These are phyloP conservation scores for Coemansia sp. DNA, from an alignment of 371 early-diverging fungal species.

Conservation along the genomic window DNA sequence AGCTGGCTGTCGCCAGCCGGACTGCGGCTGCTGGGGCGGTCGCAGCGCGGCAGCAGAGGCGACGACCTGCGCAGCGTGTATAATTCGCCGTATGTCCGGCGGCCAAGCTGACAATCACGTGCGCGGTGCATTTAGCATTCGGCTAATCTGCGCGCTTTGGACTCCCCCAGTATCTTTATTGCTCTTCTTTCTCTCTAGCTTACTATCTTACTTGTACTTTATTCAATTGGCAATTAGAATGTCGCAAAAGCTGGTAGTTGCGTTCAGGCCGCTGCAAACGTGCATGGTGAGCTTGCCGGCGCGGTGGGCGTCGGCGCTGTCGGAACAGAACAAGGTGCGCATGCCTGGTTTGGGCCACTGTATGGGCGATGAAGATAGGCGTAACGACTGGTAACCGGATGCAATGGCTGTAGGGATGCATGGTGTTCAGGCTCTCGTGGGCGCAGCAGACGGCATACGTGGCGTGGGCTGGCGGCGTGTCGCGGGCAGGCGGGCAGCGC, in stretches of 20 bases:
- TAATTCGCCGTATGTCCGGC: slow-evolving; percentile 39
- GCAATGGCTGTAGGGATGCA: slow-evolving; percentile 13
- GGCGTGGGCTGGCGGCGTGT: slow-evolving; percentile 50
- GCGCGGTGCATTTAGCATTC: neutral
- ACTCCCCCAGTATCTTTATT: neutral
- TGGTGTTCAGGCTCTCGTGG: slow-evolving; percentile 33
- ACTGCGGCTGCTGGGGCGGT: slow-evolving; percentile 16
- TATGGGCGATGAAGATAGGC: neutral
- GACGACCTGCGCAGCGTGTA: slow-evolving; percentile 16
- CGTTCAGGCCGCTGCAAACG: slow-evolving; percentile 29
- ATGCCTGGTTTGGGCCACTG: too few species aligned
- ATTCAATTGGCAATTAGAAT: slow-evolving; percentile 6
- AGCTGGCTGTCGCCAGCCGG: slow-evolving; percentile 34
- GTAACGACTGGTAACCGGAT: neutral
- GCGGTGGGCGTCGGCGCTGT: slow-evolving; percentile 38
- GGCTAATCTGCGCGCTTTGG: neutral
- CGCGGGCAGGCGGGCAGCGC: slow-evolving; percentile 16
- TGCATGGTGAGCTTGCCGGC: slow-evolving; percentile 46
- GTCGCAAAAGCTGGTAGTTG: slow-evolving; percentile 43
- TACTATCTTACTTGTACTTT: too few species aligned
- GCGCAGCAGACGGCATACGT: slow-evolving; percentile 27
- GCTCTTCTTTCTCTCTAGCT: too few species aligned
- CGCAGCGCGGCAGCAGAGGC: neutral
- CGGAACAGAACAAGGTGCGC: slow-evolving; percentile 32
- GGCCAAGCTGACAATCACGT: neutral